A percentile compares a stretch with the other conserved stretches of the same genome.
These are phyloP conservation scores for Cucurbita ficifolia DNA, from an alignment of 306 rosid species.

Conservation along the genomic window DNA sequence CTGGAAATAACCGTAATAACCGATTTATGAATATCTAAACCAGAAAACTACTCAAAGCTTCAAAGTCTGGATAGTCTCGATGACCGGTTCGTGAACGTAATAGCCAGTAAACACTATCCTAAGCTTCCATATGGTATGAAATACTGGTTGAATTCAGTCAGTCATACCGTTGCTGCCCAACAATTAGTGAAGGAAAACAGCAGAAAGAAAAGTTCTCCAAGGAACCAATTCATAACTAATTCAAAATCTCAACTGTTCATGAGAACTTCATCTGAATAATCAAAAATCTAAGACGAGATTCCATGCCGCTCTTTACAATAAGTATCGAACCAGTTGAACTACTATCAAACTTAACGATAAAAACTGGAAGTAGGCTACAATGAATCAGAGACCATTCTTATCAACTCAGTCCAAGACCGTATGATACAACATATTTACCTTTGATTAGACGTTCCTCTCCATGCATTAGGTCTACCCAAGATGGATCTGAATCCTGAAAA, in stretches of 20 bases:
- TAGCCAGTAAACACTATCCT: not conserved
- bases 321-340: slow-evolving; percentile 23
- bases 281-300: not conserved
- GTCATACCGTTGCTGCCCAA: not conserved
- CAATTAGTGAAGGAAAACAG: not conserved
- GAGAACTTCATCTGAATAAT: not conserved
- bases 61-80: not conserved
- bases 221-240: slow-evolving; percentile 2
- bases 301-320: slow-evolving; percentile 23
- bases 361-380: slow-evolving; percentile 2
- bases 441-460: slow-evolving; percentile 25
- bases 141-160: not conserved
- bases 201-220: not conserved
- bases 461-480: slow-evolving; percentile 41
- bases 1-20: not conserved
- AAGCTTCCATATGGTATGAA: not conserved
- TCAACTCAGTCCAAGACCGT: slow-evolving; percentile 11
- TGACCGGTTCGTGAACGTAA: not conserved
- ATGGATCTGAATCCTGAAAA: slow-evolving; percentile 60
- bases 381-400: not conserved
- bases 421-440: slow-evolving; percentile 36
- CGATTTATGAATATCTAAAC: not conserved
- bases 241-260: slow-evolving; percentile 3
- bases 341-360: slow-evolving; percentile 2
- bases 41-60: not conserved